Conservation (phyloP, 23 red algal species). For the Chondrus crispus region DNA sequence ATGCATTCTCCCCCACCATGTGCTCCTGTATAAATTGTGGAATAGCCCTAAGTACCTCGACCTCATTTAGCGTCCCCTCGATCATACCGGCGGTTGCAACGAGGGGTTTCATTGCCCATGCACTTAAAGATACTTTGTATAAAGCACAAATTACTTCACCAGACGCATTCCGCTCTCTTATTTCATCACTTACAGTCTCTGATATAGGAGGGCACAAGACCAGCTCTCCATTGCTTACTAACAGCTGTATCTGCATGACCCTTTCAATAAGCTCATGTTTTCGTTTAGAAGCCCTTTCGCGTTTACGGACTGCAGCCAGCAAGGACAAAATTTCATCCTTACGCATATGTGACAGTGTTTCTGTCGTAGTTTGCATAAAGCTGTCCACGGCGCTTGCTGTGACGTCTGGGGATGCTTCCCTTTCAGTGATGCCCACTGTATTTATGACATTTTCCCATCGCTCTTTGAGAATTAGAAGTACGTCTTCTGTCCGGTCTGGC, state of each 20-base stretch:
- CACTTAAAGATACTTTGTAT: background rate
- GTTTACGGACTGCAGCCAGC: background rate
- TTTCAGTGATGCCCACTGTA: background rate
- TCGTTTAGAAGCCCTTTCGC: background rate
- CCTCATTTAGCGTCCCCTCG: background rate
- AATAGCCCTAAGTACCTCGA: background rate
- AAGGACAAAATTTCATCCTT: background rate
- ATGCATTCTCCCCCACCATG: background rate
- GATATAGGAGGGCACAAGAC: no score
- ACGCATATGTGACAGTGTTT: no score
- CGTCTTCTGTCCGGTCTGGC: background rate
- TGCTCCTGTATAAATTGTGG: conserved; percentile 1
- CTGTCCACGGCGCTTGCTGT: no score
- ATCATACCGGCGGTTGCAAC: conserved; percentile 1
- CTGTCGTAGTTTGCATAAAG: no score
- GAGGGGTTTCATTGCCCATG: conserved; percentile 30
- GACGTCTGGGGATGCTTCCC: no score
- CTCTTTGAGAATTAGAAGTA: background rate
- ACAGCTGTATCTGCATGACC: background rate
- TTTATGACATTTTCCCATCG: background rate
- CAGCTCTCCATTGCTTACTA: no score
- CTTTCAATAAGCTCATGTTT: conserved; percentile 23
- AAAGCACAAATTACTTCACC: no score
- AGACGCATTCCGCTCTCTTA: no score
- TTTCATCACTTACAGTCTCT: no score